These are phyloP conservation scores for Fusarium oxysporum DNA, from an alignment of 2,329 filamentous ascomycete genomes.

Conservation along the genomic window DNA sequence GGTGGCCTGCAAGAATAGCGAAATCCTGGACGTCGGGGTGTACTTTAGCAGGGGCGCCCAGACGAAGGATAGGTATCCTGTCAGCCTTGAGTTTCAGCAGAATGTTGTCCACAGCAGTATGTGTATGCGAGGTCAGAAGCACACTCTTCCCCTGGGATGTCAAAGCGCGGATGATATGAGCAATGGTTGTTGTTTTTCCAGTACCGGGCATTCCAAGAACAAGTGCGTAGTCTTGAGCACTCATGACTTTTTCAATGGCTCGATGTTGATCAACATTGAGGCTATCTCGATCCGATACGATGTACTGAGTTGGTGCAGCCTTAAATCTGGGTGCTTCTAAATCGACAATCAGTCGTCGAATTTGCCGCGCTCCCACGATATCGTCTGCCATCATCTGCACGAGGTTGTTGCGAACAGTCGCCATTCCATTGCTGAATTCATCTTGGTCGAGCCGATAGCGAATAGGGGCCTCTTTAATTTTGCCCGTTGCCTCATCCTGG, in stretches of 20 bases:
- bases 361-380: conserved; percentile 75
- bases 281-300: conserved; percentile 69
- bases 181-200: conserved; percentile 97
- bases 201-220: conserved; percentile 98
- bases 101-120: conserved; percentile 98
- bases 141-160: conserved; percentile 92
- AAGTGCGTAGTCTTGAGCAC: conserved; percentile 93
- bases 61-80: conserved; percentile 81
- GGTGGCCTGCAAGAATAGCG: conserved; percentile 79
- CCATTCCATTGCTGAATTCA: conserved; percentile 98
- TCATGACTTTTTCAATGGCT: conserved; percentile 96
- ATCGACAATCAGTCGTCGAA: conserved; percentile 85
- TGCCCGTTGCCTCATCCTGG: conserved; percentile 63
- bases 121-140: conserved; percentile 93
- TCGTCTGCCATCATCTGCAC: conserved; percentile 90
- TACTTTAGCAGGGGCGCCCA: conserved; percentile 86
- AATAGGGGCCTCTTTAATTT: conserved; percentile 65
- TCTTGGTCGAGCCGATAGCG: conserved; percentile 94
- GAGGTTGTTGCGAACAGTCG: conserved; percentile 91
- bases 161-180: conserved; percentile 93
- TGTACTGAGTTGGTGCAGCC: conserved; percentile 70
- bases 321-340: conserved; percentile 80
- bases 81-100: conserved; percentile 88
- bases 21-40: conserved; percentile 90
- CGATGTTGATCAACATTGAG: conserved; percentile 89